Conservation (phyloP, 345 rosid genomes). For the Rhizophora apiculata region DNA sequence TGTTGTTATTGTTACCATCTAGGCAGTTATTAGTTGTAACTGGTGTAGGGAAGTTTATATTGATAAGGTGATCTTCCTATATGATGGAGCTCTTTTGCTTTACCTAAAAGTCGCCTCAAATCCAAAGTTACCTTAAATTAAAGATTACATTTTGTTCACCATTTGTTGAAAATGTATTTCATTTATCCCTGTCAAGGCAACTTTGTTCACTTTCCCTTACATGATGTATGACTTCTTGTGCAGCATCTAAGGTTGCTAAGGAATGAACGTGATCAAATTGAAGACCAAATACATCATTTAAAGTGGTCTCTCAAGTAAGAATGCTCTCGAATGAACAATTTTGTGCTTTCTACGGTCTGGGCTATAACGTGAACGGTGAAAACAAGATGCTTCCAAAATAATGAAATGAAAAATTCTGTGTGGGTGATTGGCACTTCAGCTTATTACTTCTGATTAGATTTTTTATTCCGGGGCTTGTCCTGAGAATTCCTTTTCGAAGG, state of each 20-base stretch:
- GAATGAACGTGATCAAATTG: conserved; percentile 77
- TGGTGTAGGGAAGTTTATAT: neutral
- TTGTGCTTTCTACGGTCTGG: neutral
- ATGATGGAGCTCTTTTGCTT: too few relatives aligned
- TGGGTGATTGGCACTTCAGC: too few relatives aligned
- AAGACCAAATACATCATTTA: conserved; percentile 77
- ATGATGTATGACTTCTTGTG: conserved; percentile 1
- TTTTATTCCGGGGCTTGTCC: too few relatives aligned
- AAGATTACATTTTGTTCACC: too few relatives aligned
- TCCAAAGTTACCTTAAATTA: too few relatives aligned
- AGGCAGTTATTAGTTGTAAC: neutral
- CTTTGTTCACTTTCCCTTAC: neutral
- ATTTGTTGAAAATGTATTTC: too few relatives aligned
- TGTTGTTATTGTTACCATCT: neutral
- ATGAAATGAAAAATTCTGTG: too few relatives aligned
- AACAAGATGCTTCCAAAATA: too few relatives aligned
- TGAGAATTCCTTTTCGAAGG: too few relatives aligned
- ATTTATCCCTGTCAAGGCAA: neutral
- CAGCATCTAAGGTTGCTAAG: conserved; percentile 80
- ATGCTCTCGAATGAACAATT: neutral
- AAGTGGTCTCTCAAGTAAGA: conserved; percentile 81
- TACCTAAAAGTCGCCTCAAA: too few relatives aligned
- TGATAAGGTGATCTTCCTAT: neutral
- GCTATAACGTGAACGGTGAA: neutral
- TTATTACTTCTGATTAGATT: too few relatives aligned